A percentile compares a stretch with the other conserved stretches of the same genome.
Evolutionary conservation across 768 basidiomycete genomes (phyloP).

Genomic region (Kwoniella dejecticola): DNA sequence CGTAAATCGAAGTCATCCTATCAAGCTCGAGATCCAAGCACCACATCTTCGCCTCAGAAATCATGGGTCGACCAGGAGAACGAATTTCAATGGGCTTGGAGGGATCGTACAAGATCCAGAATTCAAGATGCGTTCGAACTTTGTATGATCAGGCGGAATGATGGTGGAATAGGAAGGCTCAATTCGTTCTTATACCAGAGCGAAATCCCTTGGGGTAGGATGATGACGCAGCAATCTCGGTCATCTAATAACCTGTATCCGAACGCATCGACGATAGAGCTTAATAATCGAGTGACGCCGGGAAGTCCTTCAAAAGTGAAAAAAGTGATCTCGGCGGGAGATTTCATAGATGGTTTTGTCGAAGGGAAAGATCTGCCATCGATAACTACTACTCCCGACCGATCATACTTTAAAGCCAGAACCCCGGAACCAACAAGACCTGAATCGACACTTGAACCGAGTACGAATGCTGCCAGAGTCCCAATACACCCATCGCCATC

Average conservation of each 20-base stretch:
- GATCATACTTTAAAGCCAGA: background rate
- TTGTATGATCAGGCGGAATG: conserved; percentile 61
- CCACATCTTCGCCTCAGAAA: conserved; percentile 35
- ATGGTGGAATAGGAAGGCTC: background rate
- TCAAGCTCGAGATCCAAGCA: conserved; percentile 35
- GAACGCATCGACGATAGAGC: background rate
- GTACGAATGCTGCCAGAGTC: too few species aligned
- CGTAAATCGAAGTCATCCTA: conserved; percentile 20
- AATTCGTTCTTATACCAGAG: conserved; percentile 9
- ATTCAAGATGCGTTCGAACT: conserved; percentile 81
- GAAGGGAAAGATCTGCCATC: conserved; percentile 11
- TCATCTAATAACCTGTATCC: background rate
- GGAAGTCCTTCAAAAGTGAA: background rate
- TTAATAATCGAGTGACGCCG: background rate
- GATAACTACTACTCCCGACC: background rate
- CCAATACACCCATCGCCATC: background rate
- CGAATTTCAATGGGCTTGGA: conserved; percentile 77
- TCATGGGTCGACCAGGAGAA: conserved; percentile 55
- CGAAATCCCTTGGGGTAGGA: conserved; percentile 19
- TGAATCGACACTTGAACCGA: conserved; percentile 17
- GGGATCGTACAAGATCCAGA: conserved; percentile 68
- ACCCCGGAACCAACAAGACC: conserved; percentile 8
- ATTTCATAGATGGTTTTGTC: background rate
- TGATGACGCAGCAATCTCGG: background rate
- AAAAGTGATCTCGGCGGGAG: background rate